Percentiles rank a stretch among this genome's conserved stretches.
Conservation (phyloP, 345 rosid genomes). For the Syzygium aromaticum region DNA sequence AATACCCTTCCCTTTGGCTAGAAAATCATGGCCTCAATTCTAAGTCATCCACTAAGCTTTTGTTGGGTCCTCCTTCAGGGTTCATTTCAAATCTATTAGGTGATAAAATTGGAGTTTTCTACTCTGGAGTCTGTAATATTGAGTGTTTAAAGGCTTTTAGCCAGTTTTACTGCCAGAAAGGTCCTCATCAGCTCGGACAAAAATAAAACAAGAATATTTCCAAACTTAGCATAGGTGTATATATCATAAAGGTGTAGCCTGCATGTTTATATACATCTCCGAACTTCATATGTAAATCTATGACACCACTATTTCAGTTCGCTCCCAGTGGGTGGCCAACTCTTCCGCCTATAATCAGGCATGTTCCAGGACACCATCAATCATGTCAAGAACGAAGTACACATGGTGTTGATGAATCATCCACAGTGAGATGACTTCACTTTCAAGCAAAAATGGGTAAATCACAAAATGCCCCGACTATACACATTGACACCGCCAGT, state of each 20-base stretch:
- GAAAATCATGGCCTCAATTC: too few species aligned
- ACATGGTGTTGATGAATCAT: background rate
- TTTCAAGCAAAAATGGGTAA: background rate
- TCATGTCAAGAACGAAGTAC: background rate
- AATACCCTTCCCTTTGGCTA: too few species aligned
- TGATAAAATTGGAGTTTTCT: background rate
- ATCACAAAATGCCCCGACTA: background rate
- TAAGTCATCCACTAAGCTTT: background rate
- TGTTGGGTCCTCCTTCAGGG: background rate
- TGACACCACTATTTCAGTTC: background rate
- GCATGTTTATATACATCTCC: background rate
- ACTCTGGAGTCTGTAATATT: background rate
- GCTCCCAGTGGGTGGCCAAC: background rate
- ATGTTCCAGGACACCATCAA: background rate
- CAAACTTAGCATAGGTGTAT: background rate
- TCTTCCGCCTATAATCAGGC: background rate
- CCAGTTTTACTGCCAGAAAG: background rate
- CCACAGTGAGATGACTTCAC: background rate
- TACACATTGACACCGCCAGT: background rate
- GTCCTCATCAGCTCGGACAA: background rate
- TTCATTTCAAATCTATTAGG: background rate
- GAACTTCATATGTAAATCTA: background rate
- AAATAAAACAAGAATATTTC: background rate
- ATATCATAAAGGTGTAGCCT: background rate
- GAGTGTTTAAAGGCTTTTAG: background rate